Evolutionary conservation across 2,329 filamentous ascomycete genomes (phyloP).

Genomic region (Trichoderma harzianum): DNA sequence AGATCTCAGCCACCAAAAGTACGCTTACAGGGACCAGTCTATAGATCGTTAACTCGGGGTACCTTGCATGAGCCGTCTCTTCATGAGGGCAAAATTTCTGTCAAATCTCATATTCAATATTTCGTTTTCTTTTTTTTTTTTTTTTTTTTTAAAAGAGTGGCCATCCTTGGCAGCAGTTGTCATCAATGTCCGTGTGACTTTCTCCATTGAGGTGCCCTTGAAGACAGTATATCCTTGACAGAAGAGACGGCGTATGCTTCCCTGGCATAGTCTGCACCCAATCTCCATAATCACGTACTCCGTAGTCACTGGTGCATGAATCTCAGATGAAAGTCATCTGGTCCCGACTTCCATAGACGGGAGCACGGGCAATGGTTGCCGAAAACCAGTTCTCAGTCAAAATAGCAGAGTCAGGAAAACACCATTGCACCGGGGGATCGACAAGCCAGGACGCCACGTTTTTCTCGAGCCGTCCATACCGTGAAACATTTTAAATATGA

Average conservation of each 20-base stretch:
- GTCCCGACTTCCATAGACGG: neutral
- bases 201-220: neutral
- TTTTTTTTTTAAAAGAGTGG: neutral
- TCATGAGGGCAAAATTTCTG: neutral
- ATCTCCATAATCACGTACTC: neutral
- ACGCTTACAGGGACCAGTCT: neutral
- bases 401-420: neutral
- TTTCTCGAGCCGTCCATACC: neutral
- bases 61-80: constrained; percentile 8
- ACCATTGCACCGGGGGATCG: neutral
- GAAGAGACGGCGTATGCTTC: neutral
- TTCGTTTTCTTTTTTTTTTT: neutral
- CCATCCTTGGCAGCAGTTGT: neutral
- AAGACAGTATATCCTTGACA: neutral
- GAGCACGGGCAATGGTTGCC: neutral
- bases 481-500: neutral
- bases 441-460: neutral
- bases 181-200: neutral
- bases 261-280: neutral
- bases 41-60: neutral
- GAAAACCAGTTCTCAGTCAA: neutral
- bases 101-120: neutral
- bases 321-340: neutral
- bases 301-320: neutral
- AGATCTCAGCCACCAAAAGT: constrained; percentile 14